Base-by-base conservation (phyloP, 768 basidiomycete species). In the Leccinum barrowsii region DNA sequence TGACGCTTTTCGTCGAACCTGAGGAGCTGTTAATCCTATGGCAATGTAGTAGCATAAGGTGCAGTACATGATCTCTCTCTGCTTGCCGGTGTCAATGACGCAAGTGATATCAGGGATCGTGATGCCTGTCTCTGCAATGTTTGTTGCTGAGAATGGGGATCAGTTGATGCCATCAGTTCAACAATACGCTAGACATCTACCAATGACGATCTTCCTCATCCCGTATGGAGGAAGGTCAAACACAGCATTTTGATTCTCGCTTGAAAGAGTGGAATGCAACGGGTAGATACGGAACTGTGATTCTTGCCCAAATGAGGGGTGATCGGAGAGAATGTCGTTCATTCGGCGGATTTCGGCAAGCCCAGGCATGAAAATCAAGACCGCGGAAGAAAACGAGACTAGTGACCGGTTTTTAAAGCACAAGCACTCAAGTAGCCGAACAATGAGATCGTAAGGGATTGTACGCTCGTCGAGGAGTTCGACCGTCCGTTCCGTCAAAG, bases 81-180 rank as follows among this genome's bases (percentile, higher is more conserved):
- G 94, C 67, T 91, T 94, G 50, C 95, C 94, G 0, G 87, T 84
- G 68, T 99, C 96, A 59, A 98, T 93, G 22, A 98, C 96, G 63
- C 93, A 94, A 8, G 94, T 96, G 59, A 97, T 91, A 65, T 99
- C 97, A 6, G 96, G 96, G 56, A 99, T 99, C 2, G 97, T 99
- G 55, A 99, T 92, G 65, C 96, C 96, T 13, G 96, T 99, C 74
- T 99, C 96, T 15, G 93, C 90, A 64, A 95, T 93, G 67, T 96
- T 93, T 34, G 92, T 93, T 3, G 91, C 91, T 93, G 50, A 35
- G 17, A 55, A 15, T 10, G 12, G 5, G 61, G 17, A 55, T 57
- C 40, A 59, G 48, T 24, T 49, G 4, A 28, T 28, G 24, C 11
- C 5, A 17, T 50, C 50, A 49, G 48, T 22, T 28, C 35, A 8